phyloP scores from a whole-genome alignment of 148 eudicot genomes.

The Persicaria maculosa region DNA sequence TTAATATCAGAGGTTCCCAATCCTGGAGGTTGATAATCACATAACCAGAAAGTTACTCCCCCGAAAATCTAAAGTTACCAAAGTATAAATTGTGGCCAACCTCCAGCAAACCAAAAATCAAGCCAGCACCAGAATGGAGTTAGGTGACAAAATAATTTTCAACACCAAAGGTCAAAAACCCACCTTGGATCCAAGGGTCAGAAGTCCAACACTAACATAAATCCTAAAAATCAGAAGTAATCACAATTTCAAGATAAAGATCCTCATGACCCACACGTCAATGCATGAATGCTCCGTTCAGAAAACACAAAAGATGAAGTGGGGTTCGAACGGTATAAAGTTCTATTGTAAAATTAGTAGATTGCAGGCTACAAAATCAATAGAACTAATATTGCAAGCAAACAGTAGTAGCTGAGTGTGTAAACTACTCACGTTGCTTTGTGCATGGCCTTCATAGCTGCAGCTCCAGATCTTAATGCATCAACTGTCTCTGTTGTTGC shows the following conservation, averaged over 20 bases:
- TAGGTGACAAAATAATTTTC: neutral
- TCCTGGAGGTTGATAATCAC: neutral
- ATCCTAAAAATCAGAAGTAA: neutral
- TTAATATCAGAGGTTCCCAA: neutral
- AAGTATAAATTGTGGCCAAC: neutral
- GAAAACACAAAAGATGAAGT: neutral
- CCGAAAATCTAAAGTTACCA: neutral
- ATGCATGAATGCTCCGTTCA: neutral
- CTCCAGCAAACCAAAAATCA: neutral
- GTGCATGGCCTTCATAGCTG: constrained; percentile 95
- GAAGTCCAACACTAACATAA: neutral
- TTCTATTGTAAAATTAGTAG: neutral
- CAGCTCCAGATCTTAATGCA: constrained; percentile 91
- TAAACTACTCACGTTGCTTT: constrained; percentile 70
- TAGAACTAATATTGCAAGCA: neutral
- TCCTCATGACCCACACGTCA: neutral
- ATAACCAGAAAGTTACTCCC: neutral
- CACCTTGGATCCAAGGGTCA: neutral
- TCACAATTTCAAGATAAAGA: neutral
- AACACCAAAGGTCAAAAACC: neutral
- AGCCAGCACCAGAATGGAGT: neutral
- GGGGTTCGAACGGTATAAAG: neutral
- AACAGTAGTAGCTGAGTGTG: neutral
- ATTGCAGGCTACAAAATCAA: neutral
- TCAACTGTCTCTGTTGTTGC: constrained; percentile 90